phyloP scores from a whole-genome alignment of 1,284 basidiomycete species.

The Omphalotus olearius region DNA sequence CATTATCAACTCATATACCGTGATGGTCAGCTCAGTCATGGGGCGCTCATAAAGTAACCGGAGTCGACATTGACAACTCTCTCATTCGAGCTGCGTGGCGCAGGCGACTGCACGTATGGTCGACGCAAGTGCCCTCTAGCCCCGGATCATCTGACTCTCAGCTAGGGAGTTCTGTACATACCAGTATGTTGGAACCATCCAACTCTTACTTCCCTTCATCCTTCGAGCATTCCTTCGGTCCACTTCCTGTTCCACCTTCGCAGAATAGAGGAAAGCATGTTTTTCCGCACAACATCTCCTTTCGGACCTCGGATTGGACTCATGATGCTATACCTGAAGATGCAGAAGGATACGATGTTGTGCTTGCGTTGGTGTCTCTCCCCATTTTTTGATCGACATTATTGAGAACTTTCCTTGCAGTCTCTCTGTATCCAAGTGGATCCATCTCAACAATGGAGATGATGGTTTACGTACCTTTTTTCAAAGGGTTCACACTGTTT shows the following conservation, averaged over 20 bases:
- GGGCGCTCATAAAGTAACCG: conserved; percentile 59
- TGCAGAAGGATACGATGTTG: conserved; percentile 59
- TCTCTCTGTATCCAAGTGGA: conserved; percentile 84
- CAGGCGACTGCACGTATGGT: conserved; percentile 64
- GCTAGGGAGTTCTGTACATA: conserved; percentile 1
- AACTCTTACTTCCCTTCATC: conserved; percentile 65
- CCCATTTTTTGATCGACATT: not conserved
- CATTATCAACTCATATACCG: not conserved
- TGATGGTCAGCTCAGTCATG: conserved; percentile 51
- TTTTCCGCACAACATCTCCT: conserved; percentile 76
- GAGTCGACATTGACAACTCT: conserved; percentile 77
- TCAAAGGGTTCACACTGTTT: conserved; percentile 46
- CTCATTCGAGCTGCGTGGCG: conserved; percentile 72
- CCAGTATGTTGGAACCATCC: conserved; percentile 4
- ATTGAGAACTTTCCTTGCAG: conserved; percentile 30
- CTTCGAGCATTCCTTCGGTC: conserved; percentile 68
- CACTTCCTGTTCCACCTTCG: conserved; percentile 58
- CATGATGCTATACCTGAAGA: conserved; percentile 53
- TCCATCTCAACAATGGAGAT: conserved; percentile 76
- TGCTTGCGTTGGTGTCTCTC: conserved; percentile 58
- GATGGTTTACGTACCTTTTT: conserved; percentile 64
- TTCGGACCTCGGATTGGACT: conserved; percentile 69
- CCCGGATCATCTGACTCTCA: not conserved
- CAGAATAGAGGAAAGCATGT: conserved; percentile 26
- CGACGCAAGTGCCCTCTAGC: conserved; percentile 43